Conservation (phyloP, 2,329 filamentous ascomycete species). For the Botrytis hyacinthi region DNA sequence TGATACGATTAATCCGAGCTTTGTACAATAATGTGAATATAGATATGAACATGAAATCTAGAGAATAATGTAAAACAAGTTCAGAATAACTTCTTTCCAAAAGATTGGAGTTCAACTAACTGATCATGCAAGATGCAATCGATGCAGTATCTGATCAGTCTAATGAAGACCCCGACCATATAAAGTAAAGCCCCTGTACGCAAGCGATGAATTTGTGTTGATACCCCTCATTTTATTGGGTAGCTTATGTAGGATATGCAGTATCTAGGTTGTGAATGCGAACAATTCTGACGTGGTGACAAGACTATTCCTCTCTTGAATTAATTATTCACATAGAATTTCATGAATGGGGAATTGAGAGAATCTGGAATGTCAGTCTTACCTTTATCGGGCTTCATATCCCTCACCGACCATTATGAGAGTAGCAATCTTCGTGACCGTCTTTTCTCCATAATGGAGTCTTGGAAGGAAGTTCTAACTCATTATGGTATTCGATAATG, state of each 20-base stretch:
- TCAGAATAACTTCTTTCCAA: neutral
- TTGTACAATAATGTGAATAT: constrained; percentile 9
- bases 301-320: constrained; percentile 5
- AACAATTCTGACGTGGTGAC: constrained; percentile 13
- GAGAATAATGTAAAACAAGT: constrained; percentile 4
- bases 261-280: neutral
- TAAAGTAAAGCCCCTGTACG: neutral
- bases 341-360: neutral
- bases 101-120: neutral
- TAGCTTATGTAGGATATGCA: neutral
- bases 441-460: neutral
- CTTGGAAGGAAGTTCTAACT: neutral
- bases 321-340: neutral
- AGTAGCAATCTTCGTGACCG: neutral
- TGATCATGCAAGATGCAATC: constrained; percentile 14
- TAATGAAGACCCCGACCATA: neutral
- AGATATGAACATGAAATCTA: neutral
- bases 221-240: constrained; percentile 11
- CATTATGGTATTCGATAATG: neutral
- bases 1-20: neutral
- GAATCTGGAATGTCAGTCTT: neutral
- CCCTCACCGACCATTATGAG: neutral
- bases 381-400: neutral
- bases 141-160: constrained; percentile 9
- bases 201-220: neutral